A percentile compares a stretch with the other conserved stretches of the same genome.
Evolutionary conservation across 108 stramenopile species (phyloP).

Genomic region (Cyclotella kingstonii): DNA sequence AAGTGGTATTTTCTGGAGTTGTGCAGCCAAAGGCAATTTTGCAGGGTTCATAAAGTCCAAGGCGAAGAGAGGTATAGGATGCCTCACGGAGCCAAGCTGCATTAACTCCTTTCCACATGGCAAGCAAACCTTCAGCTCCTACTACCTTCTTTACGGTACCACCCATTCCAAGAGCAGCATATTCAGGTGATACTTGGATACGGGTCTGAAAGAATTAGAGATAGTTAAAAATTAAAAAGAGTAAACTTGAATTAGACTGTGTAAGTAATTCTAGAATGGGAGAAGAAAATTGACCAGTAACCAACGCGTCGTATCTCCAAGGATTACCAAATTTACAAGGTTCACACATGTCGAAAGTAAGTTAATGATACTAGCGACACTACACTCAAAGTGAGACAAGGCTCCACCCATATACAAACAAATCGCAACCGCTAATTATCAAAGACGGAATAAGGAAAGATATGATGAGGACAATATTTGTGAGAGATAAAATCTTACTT

Average conservation of each 20-base stretch:
- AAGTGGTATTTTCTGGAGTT: constrained; percentile 64
- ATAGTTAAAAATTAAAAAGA: no score
- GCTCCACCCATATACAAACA: no score
- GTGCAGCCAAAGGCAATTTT: constrained; percentile 82
- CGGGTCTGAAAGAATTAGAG: no score
- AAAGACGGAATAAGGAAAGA: neutral
- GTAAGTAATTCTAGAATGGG: neutral
- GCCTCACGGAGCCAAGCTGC: constrained; percentile 91
- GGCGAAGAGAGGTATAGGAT: constrained; percentile 91
- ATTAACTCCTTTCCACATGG: constrained; percentile 89
- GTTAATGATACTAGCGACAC: no score
- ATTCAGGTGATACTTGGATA: constrained; percentile 82
- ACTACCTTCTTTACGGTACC: constrained; percentile 73
- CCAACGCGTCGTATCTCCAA: neutral
- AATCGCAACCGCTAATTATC: neutral
- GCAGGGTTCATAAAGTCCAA: constrained; percentile 90
- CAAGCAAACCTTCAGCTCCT: constrained; percentile 68
- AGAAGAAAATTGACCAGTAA: neutral
- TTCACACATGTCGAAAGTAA: neutral
- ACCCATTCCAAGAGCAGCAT: constrained; percentile 69
- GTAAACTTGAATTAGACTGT: neutral
- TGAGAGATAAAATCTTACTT: constrained; percentile 44
- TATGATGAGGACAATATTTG: neutral
- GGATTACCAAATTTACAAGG: neutral
- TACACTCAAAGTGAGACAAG: no score